phyloP scores from a whole-genome alignment of 805 yeast species.

The Wickerhamiella domercqiae region DNA sequence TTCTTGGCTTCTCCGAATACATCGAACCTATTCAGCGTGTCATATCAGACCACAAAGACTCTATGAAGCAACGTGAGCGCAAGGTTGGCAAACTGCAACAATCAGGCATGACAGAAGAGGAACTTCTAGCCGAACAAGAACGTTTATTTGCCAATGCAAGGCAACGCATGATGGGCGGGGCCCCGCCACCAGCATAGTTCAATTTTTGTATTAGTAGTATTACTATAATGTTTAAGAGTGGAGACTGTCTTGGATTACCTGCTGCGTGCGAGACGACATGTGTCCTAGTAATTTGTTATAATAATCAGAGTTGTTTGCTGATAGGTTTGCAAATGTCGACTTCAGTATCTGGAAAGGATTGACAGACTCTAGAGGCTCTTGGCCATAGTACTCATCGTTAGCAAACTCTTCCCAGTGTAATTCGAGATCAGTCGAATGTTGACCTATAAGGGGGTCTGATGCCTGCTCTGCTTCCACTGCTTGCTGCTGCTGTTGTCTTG shows the following conservation, averaged over 20 bases:
- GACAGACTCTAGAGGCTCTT: slow-evolving; percentile 61
- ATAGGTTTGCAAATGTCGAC: slow-evolving; percentile 35
- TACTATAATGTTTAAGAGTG: not conserved
- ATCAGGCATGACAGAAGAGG: slow-evolving; percentile 86
- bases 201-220: too few species aligned
- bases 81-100: slow-evolving; percentile 86
- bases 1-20: slow-evolving; percentile 75
- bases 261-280: slow-evolving; percentile 17
- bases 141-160: slow-evolving; percentile 47
- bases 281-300: slow-evolving; percentile 36
- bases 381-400: slow-evolving; percentile 67
- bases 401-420: slow-evolving; percentile 43
- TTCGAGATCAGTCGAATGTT: slow-evolving; percentile 4
- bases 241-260: not conserved
- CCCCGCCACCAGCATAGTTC: too few species aligned
- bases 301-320: slow-evolving; percentile 31
- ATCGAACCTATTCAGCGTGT: slow-evolving; percentile 68
- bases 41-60: slow-evolving; percentile 73
- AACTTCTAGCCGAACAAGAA: slow-evolving; percentile 79
- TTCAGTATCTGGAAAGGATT: slow-evolving; percentile 58
- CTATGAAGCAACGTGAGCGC: slow-evolving; percentile 70
- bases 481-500: not conserved
- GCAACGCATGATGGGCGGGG: slow-evolving; percentile 15
- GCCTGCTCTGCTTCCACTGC: not conserved
- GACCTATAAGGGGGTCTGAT: not conserved